Conservation (phyloP, 768 basidiomycete genomes). For the Pleurotus tuoliensis region DNA sequence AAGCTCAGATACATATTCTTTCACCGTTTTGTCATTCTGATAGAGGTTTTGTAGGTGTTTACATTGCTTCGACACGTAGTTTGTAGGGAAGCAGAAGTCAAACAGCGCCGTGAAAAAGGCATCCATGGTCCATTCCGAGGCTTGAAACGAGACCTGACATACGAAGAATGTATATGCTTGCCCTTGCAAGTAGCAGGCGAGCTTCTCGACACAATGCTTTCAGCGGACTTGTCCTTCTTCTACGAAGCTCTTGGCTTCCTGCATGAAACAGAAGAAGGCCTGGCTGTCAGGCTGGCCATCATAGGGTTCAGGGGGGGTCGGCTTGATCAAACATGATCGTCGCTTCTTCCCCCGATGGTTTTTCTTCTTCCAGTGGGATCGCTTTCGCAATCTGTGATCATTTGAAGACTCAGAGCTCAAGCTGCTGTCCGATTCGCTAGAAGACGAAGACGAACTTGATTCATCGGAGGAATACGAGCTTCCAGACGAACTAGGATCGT, state of each 20-base stretch:
- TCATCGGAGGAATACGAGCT: neutral
- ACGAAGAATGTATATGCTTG: constrained; percentile 29
- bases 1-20: constrained; percentile 28
- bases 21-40: constrained; percentile 24
- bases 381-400: neutral
- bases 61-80: constrained; percentile 13
- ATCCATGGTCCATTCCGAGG: constrained; percentile 20
- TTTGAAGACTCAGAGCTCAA: neutral
- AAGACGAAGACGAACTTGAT: neutral
- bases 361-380: neutral
- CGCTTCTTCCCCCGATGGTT: constrained; percentile 11
- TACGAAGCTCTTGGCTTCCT: constrained; percentile 19
- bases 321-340: neutral
- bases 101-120: constrained; percentile 30
- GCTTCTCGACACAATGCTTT: constrained; percentile 13
- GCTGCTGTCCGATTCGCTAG: neutral
- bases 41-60: constrained; percentile 16
- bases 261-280: constrained; percentile 22
- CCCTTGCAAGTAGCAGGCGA: constrained; percentile 25
- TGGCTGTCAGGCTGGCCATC: constrained; percentile 19
- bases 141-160: constrained; percentile 19
- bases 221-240: constrained; percentile 14
- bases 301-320: constrained; percentile 20
- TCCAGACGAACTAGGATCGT: neutral
- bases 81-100: constrained; percentile 31